Evolutionary conservation across 305 asterid species (phyloP).

Genomic region (Rubia peregrina): DNA sequence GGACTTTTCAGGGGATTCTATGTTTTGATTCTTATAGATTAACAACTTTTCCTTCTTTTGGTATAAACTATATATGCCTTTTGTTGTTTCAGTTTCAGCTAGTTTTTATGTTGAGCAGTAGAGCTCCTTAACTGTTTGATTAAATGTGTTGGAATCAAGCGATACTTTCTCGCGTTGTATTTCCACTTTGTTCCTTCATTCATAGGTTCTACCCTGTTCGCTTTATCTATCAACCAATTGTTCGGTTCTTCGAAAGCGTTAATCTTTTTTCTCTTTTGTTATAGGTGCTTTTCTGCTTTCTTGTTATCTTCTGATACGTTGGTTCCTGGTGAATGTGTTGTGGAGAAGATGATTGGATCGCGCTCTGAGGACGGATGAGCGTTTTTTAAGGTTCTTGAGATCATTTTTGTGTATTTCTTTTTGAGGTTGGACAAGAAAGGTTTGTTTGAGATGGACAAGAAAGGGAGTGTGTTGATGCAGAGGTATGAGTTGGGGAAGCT

Average conservation of each 20-base stretch:
- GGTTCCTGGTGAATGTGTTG: slow-evolving; percentile 8
- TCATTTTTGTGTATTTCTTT: slow-evolving; percentile 2
- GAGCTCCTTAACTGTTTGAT: not conserved
- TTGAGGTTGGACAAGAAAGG: not conserved
- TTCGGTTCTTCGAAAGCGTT: not conserved
- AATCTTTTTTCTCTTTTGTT: slow-evolving; percentile 15
- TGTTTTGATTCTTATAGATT: not conserved
- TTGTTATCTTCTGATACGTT: slow-evolving; percentile 14
- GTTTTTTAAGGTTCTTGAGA: slow-evolving; percentile 11
- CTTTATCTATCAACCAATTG: not conserved
- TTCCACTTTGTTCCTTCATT: slow-evolving; percentile 9
- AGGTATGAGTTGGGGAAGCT: slow-evolving; percentile 61
- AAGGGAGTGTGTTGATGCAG: slow-evolving; percentile 49
- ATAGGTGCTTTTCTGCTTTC: slow-evolving; percentile 12
- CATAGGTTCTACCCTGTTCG: not conserved
- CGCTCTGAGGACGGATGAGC: slow-evolving; percentile 53
- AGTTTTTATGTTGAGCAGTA: not conserved
- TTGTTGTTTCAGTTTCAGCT: not conserved
- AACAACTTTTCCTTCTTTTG: not conserved
- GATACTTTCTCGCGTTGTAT: not conserved
- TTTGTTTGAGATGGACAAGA: slow-evolving; percentile 37
- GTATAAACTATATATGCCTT: not conserved
- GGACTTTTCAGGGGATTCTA: not conserved
- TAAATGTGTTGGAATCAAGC: not conserved
- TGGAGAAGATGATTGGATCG: slow-evolving; percentile 21